These are phyloP conservation scores for Ophiocordyceps polyrhachis-furcata DNA, from an alignment of 2,329 filamentous ascomycete species.

Conservation along the genomic window DNA sequence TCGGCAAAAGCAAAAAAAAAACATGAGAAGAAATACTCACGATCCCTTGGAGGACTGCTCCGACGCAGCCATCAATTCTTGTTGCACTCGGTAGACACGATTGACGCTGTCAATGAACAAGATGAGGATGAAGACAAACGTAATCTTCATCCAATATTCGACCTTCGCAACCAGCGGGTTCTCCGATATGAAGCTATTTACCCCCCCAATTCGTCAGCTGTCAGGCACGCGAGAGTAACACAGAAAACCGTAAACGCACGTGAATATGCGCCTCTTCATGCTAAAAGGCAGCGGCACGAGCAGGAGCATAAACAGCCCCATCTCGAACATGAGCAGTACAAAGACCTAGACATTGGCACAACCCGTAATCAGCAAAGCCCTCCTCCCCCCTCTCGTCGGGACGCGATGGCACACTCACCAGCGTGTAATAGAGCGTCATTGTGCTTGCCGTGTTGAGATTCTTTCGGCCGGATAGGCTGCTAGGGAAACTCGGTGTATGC, in stretches of 20 bases:
- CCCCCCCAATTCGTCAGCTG: not conserved
- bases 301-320: constrained; percentile 61
- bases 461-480: too few species aligned
- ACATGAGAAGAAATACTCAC: constrained; percentile 24
- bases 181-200: constrained; percentile 71
- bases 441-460: constrained; percentile 11
- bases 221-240: not conserved
- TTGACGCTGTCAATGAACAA: constrained; percentile 94
- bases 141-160: constrained; percentile 97
- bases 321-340: constrained; percentile 64
- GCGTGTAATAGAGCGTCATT: constrained; percentile 40
- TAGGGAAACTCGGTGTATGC: too few species aligned
- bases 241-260: constrained; percentile 21
- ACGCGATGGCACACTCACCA: constrained; percentile 18
- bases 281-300: constrained; percentile 80
- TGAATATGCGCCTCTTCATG: constrained; percentile 69
- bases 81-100: constrained; percentile 88
- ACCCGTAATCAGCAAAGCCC: constrained; percentile 6
- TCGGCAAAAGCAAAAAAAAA: not conserved
- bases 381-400: not conserved
- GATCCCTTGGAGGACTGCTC: constrained; percentile 30
- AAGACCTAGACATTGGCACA: constrained; percentile 45
- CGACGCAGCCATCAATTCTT: constrained; percentile 59
- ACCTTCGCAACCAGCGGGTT: constrained; percentile 71
- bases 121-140: constrained; percentile 96